Evolutionary conservation across 177 flowering plant species (phyloP).

Genomic region (Tripterygium wilfordii): DNA sequence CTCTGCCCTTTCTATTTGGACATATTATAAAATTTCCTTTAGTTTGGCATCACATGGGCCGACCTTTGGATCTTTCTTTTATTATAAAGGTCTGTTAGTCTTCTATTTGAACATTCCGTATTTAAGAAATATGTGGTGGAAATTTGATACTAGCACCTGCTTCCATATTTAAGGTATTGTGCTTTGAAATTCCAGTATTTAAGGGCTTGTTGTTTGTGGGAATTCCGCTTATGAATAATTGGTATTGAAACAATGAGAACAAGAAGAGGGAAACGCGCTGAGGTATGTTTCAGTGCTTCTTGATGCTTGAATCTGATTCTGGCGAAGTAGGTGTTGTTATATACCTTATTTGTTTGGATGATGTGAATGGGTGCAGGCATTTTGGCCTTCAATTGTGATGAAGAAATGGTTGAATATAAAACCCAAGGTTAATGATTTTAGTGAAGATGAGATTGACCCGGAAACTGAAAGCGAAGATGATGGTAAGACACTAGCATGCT

Average conservation of each 20-base stretch:
- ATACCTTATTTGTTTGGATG: not conserved
- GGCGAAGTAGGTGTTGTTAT: no score
- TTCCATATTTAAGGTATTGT: conserved; percentile 8
- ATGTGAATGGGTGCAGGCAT: conserved; percentile 38
- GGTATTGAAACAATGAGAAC: conserved; percentile 42
- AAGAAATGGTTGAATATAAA: conserved; percentile 94
- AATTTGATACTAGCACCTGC: no score
- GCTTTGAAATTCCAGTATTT: conserved; percentile 1
- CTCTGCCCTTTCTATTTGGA: conserved; percentile 40
- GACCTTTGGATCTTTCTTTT: conserved; percentile 5
- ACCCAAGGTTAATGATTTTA: conserved; percentile 84
- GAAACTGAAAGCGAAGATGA: conserved; percentile 96
- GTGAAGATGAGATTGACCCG: conserved; percentile 92
- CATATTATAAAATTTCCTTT: conserved; percentile 22
- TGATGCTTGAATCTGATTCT: not conserved
- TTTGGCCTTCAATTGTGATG: conserved; percentile 95
- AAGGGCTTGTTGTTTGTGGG: not conserved
- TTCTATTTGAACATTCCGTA: no score
- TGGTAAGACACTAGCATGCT: conserved; percentile 30
- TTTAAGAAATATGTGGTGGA: no score
- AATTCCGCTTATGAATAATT: conserved; percentile 2
- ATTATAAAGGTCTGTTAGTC: no score
- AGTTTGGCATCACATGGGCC: conserved; percentile 18
- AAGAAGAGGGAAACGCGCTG: conserved; percentile 57
- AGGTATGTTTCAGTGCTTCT: conserved; percentile 37